Base-by-base conservation (phyloP, 371 early-diverging fungal species). In the Dichotomocladium elegans region DNA sequence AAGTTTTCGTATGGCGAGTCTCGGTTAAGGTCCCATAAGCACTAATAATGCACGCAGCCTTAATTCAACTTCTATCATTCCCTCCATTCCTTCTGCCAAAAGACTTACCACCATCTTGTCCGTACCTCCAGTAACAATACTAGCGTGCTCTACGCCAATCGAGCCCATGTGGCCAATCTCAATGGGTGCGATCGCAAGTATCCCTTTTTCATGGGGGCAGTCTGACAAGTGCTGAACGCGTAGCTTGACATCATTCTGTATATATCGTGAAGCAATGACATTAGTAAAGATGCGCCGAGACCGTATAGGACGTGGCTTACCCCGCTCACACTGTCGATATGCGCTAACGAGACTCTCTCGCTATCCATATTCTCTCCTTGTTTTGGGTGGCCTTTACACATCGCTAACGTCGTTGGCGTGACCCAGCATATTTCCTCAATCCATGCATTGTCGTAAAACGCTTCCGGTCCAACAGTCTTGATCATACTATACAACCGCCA, bases 341-440 rank as follows among this genome's bases (percentile, higher is more conserved):
- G 53, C 0, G 35, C 12, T 7, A 53, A 29, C 2, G 27, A 27
- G 7, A 53, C 45, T 21, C 14, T 21, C 4, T 14, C 44, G 3
- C 25, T 43, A 4, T 27, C 42, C 11, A 6, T 24, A 7, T 41
- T 41, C 1, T 19, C 3, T 3, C 28, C 35, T 27, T 27, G 26
- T 12, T 5, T 34, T 7, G 44, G 55, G 21, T 9, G 63, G 53
- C 34, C 31, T 1, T 15, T 28, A 29, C 55, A 61, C 8, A 63
- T 43, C 0, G 64, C 68, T 11, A 72, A 53, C 0, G 72, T 64
- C 0, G 35, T 31, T 4, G 66, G 64, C 0, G 63, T 64, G 3
- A 51, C 57, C 72, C 72, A 72, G 26, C 68, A 66, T 2, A 66
- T 29, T 28, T 68, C 72, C 24, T 72, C 72, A 33, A 68, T 58